Evolutionary conservation across 352 stramenopile species (phyloP).

Genomic region (Pythium pyrilobum): DNA sequence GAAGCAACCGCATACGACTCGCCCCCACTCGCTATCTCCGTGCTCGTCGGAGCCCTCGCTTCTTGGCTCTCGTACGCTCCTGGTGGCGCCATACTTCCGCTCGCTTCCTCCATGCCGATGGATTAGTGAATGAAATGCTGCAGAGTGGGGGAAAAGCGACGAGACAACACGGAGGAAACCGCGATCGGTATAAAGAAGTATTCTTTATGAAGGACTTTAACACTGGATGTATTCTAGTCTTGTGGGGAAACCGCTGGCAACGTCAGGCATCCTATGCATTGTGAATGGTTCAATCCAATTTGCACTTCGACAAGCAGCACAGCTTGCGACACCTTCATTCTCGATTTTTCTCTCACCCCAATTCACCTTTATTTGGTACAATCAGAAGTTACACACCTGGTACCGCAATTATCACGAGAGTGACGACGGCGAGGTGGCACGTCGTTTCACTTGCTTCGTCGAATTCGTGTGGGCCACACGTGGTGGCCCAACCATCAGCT

Average conservation of each 20-base stretch:
- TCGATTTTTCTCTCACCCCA: constrained; percentile 6
- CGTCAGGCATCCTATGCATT: no score
- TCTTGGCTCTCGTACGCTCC: constrained; percentile 14
- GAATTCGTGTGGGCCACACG: neutral
- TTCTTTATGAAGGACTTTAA: no score
- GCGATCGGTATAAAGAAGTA: neutral
- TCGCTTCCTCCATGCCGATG: constrained; percentile 4
- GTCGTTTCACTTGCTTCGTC: neutral
- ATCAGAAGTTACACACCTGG: no score
- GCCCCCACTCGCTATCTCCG: neutral
- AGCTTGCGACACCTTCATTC: constrained; percentile 8
- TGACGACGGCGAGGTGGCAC: constrained; percentile 16
- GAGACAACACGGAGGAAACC: neutral
- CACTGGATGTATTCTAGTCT: no score
- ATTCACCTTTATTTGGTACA: constrained; percentile 1
- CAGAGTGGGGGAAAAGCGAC: neutral
- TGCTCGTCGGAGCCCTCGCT: neutral
- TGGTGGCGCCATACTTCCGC: constrained; percentile 5
- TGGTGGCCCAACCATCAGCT: neutral
- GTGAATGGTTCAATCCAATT: no score
- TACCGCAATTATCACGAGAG: neutral
- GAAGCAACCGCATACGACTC: no score
- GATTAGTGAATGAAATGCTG: neutral
- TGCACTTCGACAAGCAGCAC: neutral
- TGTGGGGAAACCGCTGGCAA: no score